Evolutionary conservation across 306 rosid genomes (phyloP).

Genomic region (Pyrus betulifolia): DNA sequence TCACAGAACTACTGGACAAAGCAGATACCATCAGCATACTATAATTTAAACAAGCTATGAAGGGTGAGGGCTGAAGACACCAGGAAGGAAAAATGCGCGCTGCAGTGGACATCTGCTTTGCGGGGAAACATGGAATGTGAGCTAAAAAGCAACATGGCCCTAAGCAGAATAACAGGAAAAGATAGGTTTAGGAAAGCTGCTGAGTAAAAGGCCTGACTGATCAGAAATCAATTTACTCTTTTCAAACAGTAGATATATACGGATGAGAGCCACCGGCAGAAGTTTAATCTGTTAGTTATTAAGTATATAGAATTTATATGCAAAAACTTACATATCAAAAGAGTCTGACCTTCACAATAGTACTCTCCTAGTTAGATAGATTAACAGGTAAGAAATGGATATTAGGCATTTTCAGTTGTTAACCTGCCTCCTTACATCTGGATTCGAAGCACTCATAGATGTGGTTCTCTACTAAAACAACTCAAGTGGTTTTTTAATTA

Average conservation of each 20-base stretch:
- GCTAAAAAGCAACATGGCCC: neutral
- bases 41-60: neutral
- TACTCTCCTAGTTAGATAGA: slow-evolving; percentile 52
- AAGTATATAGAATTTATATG: neutral
- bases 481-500: no score
- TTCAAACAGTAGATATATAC: neutral
- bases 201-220: neutral
- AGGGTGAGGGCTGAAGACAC: neutral
- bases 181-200: neutral
- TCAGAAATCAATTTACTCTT: neutral
- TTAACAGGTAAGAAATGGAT: slow-evolving; percentile 87
- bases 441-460: no score
- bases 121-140: neutral
- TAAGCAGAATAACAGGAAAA: neutral
- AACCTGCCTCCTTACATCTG: no score
- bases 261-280: neutral
- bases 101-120: neutral
- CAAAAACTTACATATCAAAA: neutral
- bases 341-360: slow-evolving; percentile 66
- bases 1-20: neutral
- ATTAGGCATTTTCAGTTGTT: slow-evolving; percentile 79
- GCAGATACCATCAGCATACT: neutral
- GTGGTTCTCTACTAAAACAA: no score
- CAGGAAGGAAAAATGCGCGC: neutral
- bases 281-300: neutral